Conservation (phyloP, 1,139 yeast species). For the Blastobotrys persicus region DNA sequence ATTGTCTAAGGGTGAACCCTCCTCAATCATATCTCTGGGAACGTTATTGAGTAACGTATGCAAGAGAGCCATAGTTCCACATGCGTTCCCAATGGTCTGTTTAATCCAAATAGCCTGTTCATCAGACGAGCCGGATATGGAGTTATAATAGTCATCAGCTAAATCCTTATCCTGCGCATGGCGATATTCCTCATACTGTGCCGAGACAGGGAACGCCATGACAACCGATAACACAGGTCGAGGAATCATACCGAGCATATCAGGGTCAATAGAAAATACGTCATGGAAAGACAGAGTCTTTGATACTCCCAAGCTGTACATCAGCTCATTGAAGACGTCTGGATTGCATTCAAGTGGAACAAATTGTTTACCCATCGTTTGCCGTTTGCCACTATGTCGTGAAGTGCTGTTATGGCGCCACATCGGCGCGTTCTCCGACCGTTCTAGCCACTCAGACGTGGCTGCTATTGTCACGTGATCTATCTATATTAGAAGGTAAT, state of each 20-base stretch:
- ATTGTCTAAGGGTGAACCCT: slow-evolving; percentile 35
- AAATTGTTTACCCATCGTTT: slow-evolving; percentile 37
- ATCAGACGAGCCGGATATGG: slow-evolving; percentile 32
- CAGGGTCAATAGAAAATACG: slow-evolving; percentile 77
- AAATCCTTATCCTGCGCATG: slow-evolving; percentile 36
- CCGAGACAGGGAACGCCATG: slow-evolving; percentile 76
- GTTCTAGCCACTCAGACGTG: too few species aligned
- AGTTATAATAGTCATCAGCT: slow-evolving; percentile 28
- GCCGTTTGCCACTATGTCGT: too few species aligned
- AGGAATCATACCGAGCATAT: slow-evolving; percentile 72
- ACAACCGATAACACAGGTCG: slow-evolving; percentile 76
- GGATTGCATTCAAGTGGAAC: slow-evolving; percentile 94
- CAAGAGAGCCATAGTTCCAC: slow-evolving; percentile 86
- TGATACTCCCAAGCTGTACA: slow-evolving; percentile 64
- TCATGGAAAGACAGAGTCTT: slow-evolving; percentile 67
- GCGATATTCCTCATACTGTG: slow-evolving; percentile 55
- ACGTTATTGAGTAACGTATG: slow-evolving; percentile 69
- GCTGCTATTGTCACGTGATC: too few species aligned
- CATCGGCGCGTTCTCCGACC: too few species aligned
- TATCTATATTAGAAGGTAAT: too few species aligned
- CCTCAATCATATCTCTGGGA: slow-evolving; percentile 38
- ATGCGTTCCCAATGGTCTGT: slow-evolving; percentile 85
- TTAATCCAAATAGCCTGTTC: slow-evolving; percentile 57
- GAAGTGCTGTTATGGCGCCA: not conserved
- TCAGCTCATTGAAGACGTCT: slow-evolving; percentile 70